phyloP scores from a whole-genome alignment of 495 filamentous ascomycete genomes.

The Lepidopterella palustris region DNA sequence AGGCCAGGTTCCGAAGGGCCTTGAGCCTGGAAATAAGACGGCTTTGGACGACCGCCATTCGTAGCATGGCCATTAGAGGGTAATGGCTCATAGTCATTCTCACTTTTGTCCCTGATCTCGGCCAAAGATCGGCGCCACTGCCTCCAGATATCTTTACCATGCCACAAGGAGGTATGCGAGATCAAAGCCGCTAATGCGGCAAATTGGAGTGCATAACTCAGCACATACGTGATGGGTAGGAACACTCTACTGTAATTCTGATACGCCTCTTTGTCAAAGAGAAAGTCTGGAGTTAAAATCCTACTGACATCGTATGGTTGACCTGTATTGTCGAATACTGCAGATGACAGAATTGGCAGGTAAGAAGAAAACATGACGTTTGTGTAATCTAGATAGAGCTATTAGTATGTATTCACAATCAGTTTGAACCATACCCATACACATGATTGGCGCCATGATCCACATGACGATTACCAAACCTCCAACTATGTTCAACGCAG shows the following conservation, averaged over 20 bases:
- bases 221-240: conserved; percentile 59
- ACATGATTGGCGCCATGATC: conserved; percentile 74
- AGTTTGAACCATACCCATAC: conserved; percentile 33
- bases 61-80: conserved; percentile 1
- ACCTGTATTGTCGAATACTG: conserved; percentile 77
- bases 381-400: conserved; percentile 49
- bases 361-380: conserved; percentile 72
- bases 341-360: conserved; percentile 69
- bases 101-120: conserved; percentile 21
- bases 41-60: conserved; percentile 3
- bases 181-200: conserved; percentile 66
- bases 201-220: conserved; percentile 67
- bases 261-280: conserved; percentile 65
- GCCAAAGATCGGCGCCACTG: conserved; percentile 43
- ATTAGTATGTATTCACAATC: not conserved
- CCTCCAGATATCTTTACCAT: conserved; percentile 65
- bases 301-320: conserved; percentile 66
- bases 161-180: conserved; percentile 57
- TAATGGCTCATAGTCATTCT: conserved; percentile 27
- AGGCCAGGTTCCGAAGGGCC: conserved; percentile 32
- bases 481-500: conserved; percentile 79
- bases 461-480: conserved; percentile 85
- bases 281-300: conserved; percentile 64
- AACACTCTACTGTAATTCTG: conserved; percentile 72
- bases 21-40: conserved; percentile 7